phyloP scores from a whole-genome alignment of 1,139 yeast genomes.

The Hyphopichia wangnamkhiaoensis region DNA sequence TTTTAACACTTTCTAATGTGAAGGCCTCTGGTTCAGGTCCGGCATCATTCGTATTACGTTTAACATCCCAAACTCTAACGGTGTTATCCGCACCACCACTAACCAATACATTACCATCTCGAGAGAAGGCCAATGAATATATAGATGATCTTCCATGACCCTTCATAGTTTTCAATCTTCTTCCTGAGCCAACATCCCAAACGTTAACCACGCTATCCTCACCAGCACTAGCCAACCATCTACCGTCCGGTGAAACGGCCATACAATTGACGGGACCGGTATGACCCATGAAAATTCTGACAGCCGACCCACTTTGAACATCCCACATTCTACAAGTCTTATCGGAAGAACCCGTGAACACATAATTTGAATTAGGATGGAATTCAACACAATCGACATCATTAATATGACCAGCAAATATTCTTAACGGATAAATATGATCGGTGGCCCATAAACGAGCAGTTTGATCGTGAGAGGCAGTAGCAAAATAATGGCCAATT shows the following conservation, averaged over 20 bases:
- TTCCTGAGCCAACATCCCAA: constrained; percentile 95
- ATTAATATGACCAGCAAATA: constrained; percentile 95
- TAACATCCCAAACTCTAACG: constrained; percentile 94
- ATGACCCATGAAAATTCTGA: constrained; percentile 93
- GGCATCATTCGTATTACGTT: constrained; percentile 77
- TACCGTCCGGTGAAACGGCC: constrained; percentile 94
- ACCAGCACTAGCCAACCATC: constrained; percentile 95
- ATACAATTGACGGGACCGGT: constrained; percentile 82
- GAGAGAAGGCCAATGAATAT: constrained; percentile 80
- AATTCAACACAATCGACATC: constrained; percentile 95
- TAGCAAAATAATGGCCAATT: constrained; percentile 93
- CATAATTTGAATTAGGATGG: constrained; percentile 95
- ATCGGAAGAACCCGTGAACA: constrained; percentile 93
- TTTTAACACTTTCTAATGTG: constrained; percentile 28
- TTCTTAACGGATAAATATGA: constrained; percentile 92
- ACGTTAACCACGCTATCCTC: constrained; percentile 87
- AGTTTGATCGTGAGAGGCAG: constrained; percentile 97
- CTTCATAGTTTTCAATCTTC: constrained; percentile 76
- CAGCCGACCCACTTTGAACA: constrained; percentile 82
- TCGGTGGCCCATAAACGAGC: constrained; percentile 98
- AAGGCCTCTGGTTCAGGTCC: constrained; percentile 83
- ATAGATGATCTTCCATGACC: constrained; percentile 92
- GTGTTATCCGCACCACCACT: constrained; percentile 94
- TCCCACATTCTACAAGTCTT: constrained; percentile 99
- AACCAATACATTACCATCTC: constrained; percentile 85